A percentile compares a stretch with the other conserved stretches of the same genome.
Evolutionary conservation across 2,329 filamentous ascomycete species (phyloP).

Genomic region (Fusarium sp.): DNA sequence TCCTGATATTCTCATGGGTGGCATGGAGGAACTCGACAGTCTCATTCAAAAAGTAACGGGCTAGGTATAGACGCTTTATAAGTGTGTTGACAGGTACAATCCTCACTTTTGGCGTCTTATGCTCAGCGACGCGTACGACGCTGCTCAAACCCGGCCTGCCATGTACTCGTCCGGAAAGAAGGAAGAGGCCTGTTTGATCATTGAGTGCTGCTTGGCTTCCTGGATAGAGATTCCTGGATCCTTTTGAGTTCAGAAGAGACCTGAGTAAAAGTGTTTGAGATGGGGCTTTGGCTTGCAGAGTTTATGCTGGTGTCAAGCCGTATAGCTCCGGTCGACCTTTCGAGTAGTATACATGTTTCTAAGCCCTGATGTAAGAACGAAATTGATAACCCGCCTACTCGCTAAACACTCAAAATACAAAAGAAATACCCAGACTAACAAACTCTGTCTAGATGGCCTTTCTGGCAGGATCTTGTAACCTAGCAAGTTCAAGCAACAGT

Average conservation of each 20-base stretch:
- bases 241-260: slow-evolving; percentile 2
- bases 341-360: background rate
- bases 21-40: no score
- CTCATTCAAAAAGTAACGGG: no score
- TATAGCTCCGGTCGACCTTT: background rate
- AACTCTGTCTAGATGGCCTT: background rate
- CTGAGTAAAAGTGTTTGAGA: background rate
- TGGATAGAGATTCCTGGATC: slow-evolving; percentile 38
- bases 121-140: slow-evolving; percentile 3
- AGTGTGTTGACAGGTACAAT: no score
- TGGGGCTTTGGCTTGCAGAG: background rate
- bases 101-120: slow-evolving; percentile 32
- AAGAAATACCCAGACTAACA: background rate
- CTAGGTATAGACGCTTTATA: no score
- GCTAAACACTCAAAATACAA: background rate
- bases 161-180: slow-evolving; percentile 8
- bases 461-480: slow-evolving; percentile 50
- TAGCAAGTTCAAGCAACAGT: slow-evolving; percentile 65
- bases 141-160: slow-evolving; percentile 1
- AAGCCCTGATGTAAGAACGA: background rate
- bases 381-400: background rate
- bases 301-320: background rate
- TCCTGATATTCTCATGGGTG: no score
- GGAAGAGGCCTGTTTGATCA: slow-evolving; percentile 31
- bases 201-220: slow-evolving; percentile 6